Evolutionary conservation across 2,329 filamentous ascomycete species (phyloP), one percentile per base, ranked within the genome.

Genomic region (Arthrobotrys iridis): DNA sequence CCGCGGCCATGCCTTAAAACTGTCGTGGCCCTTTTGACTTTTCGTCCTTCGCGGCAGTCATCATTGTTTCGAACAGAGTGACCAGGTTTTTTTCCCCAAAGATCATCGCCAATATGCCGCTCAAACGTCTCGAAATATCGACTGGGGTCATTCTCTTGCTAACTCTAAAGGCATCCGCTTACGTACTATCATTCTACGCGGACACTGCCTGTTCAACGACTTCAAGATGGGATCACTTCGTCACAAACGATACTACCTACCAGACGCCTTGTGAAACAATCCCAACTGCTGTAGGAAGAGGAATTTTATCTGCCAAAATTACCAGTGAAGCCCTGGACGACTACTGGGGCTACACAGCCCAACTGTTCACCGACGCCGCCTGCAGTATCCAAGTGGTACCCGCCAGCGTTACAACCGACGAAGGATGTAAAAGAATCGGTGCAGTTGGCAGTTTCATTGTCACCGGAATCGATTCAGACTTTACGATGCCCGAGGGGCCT

Each of bases 211-310:
- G 66, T 10, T 33, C 46, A 20, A 15, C 33, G 0, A 0, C 11
- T 3, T 35, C 20, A 3, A 18, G 10, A n/a, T 66, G 48, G 62
- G 35, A 45, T 18, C 48, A 66, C 15, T 41, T 22, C 4, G 22
- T 35, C 30, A 37, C 40, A 20, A 66, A 66, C 26, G 62, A 57
- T 15, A 66, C 10, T 8, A 43, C 62, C 2, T 33, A 57, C 35
- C n/a, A 15, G 5, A 33, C 35, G 8, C 46, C 45, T 4, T 66
- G 62, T 15, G 62, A 66, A n/a, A 24, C 18, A 2, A 35, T 66
- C 5, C 62, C 62, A n/a, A n/a, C 30, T 3, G 1, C 30, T 20
- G 41, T n/a, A 15, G 45, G 13, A 26, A 45, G 20, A 6, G 7
- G 7, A 1, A 35, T 66, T 26, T 11, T 33, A 22, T 66, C 62